Conservation (phyloP, 257 asterid species). For the Solanum medicagineum region DNA sequence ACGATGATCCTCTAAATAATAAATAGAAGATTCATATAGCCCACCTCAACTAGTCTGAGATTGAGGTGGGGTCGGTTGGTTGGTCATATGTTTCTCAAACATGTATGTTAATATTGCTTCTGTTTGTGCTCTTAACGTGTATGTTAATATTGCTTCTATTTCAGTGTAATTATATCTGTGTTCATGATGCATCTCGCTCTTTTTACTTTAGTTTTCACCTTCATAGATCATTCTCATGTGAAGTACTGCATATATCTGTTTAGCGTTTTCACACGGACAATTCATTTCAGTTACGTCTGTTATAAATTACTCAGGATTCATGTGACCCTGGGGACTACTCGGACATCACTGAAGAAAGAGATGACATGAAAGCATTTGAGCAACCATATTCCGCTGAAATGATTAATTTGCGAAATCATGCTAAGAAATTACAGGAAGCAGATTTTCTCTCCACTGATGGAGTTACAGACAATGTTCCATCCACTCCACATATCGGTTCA, state of each 20-base stretch:
- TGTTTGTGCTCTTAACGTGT: neutral
- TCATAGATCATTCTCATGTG: neutral
- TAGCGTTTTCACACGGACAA: neutral
- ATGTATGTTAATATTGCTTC: neutral
- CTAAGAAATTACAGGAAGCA: slow-evolving; percentile 11
- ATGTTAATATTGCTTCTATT: neutral
- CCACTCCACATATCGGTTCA: slow-evolving; percentile 6
- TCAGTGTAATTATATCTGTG: neutral
- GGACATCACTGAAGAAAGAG: slow-evolving; percentile 67
- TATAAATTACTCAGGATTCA: slow-evolving; percentile 43
- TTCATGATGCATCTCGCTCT: neutral
- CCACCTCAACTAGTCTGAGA: neutral
- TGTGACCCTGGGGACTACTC: slow-evolving; percentile 71
- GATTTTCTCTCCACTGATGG: neutral
- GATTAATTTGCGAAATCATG: slow-evolving; percentile 6
- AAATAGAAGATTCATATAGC: neutral
- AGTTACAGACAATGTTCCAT: slow-evolving; percentile 1
- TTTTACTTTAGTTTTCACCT: neutral
- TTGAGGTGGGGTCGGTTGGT: neutral
- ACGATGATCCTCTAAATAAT: neutral
- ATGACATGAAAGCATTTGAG: slow-evolving; percentile 34
- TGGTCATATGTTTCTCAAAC: neutral
- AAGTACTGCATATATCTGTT: neutral
- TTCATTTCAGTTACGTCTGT: neutral
- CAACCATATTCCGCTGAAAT: slow-evolving; percentile 15